Evolutionary conservation across 2,329 filamentous ascomycete genomes (phyloP), one percentile per base, ranked within the genome.

Genomic region (Periconia digitata): DNA sequence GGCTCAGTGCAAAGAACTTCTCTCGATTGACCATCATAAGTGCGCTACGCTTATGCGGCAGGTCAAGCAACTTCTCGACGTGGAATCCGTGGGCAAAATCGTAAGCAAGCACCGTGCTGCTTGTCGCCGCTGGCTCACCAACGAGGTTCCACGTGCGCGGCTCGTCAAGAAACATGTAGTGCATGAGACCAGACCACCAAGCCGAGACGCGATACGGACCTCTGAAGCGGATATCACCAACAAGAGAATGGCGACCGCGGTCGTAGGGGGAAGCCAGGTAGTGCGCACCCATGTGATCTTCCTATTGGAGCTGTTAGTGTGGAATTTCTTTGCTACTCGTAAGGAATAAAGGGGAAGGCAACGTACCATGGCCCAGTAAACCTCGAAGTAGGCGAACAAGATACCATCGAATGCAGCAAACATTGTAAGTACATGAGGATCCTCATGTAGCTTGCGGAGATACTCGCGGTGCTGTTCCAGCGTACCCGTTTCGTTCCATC

Each of bases 401-500:
- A 77, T 79, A 23, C 87, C 85, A 47, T 92, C 81, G 66, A 90
- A 92, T 21, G 80, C 79, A 6, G 84, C 89, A 49, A 92, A 75
- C 39, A 92, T 75, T 20, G 85, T 82, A 44, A 90, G 74, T 53
- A 86, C 82, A 69, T 92, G 88, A 22, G 85, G 83, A 66, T 92
- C 88, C 38, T 82, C 79, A 61, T 90, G 83, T 46, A 87, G 78
- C 55, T 81, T 80, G 23, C 80, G 78, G 43, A 91, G 77, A 68
- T 92, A 92, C 60, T 84, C 80, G 51, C 83, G 79, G 69, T 92
- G 89, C 67, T 91, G 79, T 23, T 89, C 87, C 40, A 89, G 71
- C 1, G 86, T 87, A 24, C 88, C 89, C 1, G 85, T 88, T 73
- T 89, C 84, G 63, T 90, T 89, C 89, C 89, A 92, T 3, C 87